Base-by-base conservation (phyloP, 23 red algal species). In the Agarophyton chilense region DNA sequence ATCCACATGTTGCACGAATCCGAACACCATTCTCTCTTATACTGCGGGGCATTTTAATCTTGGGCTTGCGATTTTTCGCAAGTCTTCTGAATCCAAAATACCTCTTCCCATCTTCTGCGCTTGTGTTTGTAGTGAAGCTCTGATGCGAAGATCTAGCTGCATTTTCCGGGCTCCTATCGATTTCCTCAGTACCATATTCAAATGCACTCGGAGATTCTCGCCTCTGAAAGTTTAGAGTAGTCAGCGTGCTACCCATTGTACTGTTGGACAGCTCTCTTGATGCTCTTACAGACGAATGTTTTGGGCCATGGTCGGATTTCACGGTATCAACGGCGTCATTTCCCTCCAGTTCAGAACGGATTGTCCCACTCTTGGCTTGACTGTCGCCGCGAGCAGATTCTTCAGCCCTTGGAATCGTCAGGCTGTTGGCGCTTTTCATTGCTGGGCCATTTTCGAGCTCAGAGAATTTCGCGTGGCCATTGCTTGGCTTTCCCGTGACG, bases 11-110 rank as follows among this genome's bases (percentile, higher is more conserved):
- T 14, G 85, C 24, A 47, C 36, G 32, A 50, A 89, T 21, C 47
- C 67, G 35, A n/a, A 89, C 67, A 19, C 85, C 71, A 38, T 79
- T 79, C 33, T 77, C 67, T 34, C 71, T 33, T 2, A 89, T 55
- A 16, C 51, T 78, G 25, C 85, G 70, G 7, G 85, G 85, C 72
- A 89, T 78, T 57, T 72, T 74, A 49, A 89, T 66, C 55, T 77
- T 89, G 11, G 85, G 85, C 29, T 74, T 74, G 4, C 68, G 41
- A 47, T 74, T 12, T 39, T 74, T 74, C 21, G 43, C 41, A 74
- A 74, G 68, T n/a, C 68, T 74, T 38, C 43, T 74, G 40, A 74
- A 31, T 13, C 38, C 68, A 25, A 46, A 74, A 39, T 29, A 49
- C n/a, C 21, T 43, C 3, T 39, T 16, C 33, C 22, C 22, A 47